Percentiles rank a stretch among this genome's conserved stretches.
Evolutionary conservation across 2,329 filamentous ascomycete genomes (phyloP).

Genomic region (Diaporthe citrichinensis): DNA sequence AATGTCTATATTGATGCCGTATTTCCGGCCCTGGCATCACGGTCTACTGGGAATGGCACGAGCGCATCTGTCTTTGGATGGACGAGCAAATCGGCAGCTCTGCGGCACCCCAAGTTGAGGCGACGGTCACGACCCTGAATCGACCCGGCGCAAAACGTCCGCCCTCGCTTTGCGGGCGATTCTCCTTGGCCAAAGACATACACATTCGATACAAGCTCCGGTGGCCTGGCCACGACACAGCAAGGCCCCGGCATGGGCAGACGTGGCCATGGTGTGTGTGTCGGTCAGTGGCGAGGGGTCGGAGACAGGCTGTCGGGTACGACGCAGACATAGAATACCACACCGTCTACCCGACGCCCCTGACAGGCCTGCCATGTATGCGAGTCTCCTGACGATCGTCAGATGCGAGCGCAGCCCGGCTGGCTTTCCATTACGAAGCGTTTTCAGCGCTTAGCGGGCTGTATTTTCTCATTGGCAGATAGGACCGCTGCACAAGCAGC

Average conservation of each 20-base stretch:
- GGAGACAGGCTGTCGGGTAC: slow-evolving; percentile 27
- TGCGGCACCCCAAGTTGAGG: neutral
- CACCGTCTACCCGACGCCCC: slow-evolving; percentile 27
- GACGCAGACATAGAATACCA: slow-evolving; percentile 11
- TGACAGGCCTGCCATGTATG: slow-evolving; percentile 19
- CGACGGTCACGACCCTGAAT: neutral
- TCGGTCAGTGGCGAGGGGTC: slow-evolving; percentile 4
- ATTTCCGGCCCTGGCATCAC: slow-evolving; percentile 11
- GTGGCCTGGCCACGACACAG: slow-evolving; percentile 4
- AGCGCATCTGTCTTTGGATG: neutral
- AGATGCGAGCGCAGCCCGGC: slow-evolving; percentile 33
- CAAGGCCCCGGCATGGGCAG: neutral
- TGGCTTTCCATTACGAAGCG: slow-evolving; percentile 22
- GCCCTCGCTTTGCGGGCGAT: neutral
- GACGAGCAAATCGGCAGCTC: neutral
- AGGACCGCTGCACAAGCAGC: slow-evolving; percentile 26
- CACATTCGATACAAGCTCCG: neutral
- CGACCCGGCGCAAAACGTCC: neutral
- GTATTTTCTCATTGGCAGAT: slow-evolving; percentile 39
- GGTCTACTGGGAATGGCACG: neutral
- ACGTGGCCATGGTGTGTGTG: slow-evolving; percentile 23
- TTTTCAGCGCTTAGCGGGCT: slow-evolving; percentile 42
- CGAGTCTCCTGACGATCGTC: slow-evolving; percentile 42
- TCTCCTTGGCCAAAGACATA: neutral
- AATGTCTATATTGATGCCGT: neutral